phyloP scores from a whole-genome alignment of 306 rosid species.

The Nissolia schottii region DNA sequence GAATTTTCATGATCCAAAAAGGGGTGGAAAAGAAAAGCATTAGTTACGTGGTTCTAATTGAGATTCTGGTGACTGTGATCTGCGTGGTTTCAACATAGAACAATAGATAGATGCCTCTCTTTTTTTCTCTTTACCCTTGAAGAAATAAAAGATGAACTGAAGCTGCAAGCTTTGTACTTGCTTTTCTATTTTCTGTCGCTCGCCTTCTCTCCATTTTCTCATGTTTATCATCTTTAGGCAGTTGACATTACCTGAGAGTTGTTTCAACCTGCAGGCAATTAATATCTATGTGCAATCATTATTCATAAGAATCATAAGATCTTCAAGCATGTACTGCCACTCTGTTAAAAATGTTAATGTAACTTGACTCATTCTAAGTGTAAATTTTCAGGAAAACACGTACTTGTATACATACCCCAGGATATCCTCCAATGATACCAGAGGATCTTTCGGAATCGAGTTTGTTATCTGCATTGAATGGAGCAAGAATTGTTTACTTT shows the following conservation, averaged over 20 bases:
- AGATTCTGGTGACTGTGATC: neutral
- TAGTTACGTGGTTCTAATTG: constrained; percentile 11
- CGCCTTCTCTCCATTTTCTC: constrained; percentile 4
- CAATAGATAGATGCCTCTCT: neutral
- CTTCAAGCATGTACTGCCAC: constrained; percentile 3
- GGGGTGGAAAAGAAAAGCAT: neutral
- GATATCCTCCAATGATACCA: constrained; percentile 85
- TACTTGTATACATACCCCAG: constrained; percentile 88
- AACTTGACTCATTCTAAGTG: constrained; percentile 22
- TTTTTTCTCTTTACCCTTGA: neutral
- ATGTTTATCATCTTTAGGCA: constrained; percentile 4
- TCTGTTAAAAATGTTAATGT: constrained; percentile 2
- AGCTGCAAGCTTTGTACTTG: neutral
- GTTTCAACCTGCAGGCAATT: constrained; percentile 4
- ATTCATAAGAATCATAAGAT: neutral
- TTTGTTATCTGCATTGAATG: constrained; percentile 68
- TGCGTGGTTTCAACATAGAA: constrained; percentile 15
- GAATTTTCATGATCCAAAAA: neutral
- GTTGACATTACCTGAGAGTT: neutral
- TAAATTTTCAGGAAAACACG: constrained; percentile 76
- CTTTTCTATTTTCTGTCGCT: neutral
- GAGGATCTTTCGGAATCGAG: constrained; percentile 59
- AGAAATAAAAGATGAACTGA: constrained; percentile 8
- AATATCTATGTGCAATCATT: neutral
- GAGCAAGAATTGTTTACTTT: constrained; percentile 67